Evolutionary conservation across 345 rosid genomes (phyloP), one percentile per base, ranked within the genome.

Genomic region (Dipteronia sinensis): DNA sequence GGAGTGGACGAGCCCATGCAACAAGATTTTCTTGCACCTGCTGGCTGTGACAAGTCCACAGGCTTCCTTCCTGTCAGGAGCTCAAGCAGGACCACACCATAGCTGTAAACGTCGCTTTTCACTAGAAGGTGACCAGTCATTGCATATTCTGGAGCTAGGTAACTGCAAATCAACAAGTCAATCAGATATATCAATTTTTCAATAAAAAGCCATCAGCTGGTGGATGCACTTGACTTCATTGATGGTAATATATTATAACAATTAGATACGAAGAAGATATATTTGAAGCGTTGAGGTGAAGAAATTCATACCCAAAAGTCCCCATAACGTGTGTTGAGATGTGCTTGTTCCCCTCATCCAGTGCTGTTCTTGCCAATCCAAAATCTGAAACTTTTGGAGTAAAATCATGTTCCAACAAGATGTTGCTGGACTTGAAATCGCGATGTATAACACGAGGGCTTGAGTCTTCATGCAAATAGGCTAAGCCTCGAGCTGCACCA

Each of bases 401-500:
- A 77, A 89, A 89, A 83, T 91, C 96, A 78, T 84, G 88, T 73
- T 90, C 96, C 63, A 91, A 49, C 82, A 91, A 84, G 68, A 91
- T 91, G 85, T 91, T 91, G 79, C 96, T 91, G 63, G 93, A 84
- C 82, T 90, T 91, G 84, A 91, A 91, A 78, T 91, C 96, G 11
- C 93, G 79, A 67, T 91, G 96, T 56, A 91, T 91, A 49, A 91
- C 96, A 10, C 86, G 78, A 53, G 96, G 96, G 74, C 78, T 91
- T 1, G 96, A 91, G 82, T 91, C 96, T 77, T 91, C 96, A 27
- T 91, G 93, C 85, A 91, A 83, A 76, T 91, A 91, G n/a, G 96
- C 93, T 58, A 91, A 82, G 53, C 91, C 96, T 31, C 96, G 88
- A 72, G 96, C 96, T 42, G 95, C 93, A 25, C 93, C 95, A 34